Evolutionary conservation across 2,329 filamentous ascomycete genomes (phyloP).

Genomic region (Claviceps monticola): DNA sequence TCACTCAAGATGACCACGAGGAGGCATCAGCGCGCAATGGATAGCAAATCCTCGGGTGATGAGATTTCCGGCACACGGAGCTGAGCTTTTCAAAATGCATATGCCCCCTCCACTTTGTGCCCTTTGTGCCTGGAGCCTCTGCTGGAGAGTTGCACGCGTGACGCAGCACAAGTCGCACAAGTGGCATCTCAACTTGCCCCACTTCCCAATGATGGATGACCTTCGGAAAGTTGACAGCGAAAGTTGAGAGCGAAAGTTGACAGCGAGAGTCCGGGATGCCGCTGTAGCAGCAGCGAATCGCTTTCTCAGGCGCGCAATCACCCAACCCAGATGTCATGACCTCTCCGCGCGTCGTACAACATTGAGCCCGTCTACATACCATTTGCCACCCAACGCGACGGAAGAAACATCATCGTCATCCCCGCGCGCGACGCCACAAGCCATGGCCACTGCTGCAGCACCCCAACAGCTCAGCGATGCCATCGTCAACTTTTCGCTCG

Average conservation of each 20-base stretch:
- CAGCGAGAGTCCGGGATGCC: constrained; percentile 1
- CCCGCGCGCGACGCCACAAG: neutral
- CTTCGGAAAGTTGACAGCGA: constrained; percentile 3
- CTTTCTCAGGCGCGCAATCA: neutral
- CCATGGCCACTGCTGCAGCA: constrained; percentile 19
- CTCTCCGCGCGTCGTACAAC: neutral
- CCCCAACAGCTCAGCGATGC: constrained; percentile 24
- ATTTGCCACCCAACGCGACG: neutral
- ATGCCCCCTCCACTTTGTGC: too few relatives aligned
- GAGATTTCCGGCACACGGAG: too few relatives aligned
- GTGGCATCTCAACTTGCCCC: neutral
- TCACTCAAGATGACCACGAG: too few relatives aligned
- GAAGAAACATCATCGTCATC: neutral
- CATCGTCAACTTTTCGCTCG: constrained; percentile 25
- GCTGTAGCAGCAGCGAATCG: neutral
- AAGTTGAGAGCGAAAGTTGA: constrained; percentile 3
- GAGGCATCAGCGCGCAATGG: too few relatives aligned
- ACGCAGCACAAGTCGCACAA: too few relatives aligned
- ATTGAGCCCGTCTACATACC: neutral
- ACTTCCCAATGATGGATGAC: constrained; percentile 2
- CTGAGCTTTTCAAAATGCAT: too few relatives aligned
- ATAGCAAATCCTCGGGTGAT: too few relatives aligned
- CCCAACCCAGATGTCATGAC: neutral
- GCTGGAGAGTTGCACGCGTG: too few relatives aligned
- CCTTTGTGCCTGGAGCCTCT: too few relatives aligned